phyloP scores from a whole-genome alignment of 305 asterid species.

The Fraxinus platypoda region DNA sequence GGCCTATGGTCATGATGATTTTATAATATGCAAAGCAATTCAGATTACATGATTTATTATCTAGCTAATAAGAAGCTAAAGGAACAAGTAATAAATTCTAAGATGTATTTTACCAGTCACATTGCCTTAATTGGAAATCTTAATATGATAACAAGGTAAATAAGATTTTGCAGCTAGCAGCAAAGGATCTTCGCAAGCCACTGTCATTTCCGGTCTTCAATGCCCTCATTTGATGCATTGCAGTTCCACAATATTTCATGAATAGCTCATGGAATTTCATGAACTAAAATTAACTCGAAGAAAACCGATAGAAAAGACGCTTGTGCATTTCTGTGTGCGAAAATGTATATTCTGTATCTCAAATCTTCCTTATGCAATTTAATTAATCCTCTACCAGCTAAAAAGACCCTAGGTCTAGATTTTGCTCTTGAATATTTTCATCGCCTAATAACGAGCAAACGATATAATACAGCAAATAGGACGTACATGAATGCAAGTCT shows the following conservation, averaged over 20 bases:
- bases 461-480: background rate
- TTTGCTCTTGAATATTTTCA: background rate
- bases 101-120: background rate
- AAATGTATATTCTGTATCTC: background rate
- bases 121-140: background rate
- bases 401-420: background rate
- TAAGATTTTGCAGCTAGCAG: background rate
- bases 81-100: background rate
- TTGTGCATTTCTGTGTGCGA: background rate
- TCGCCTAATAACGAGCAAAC: background rate
- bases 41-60: background rate
- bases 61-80: background rate
- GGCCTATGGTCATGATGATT: background rate
- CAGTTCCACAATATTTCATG: background rate
- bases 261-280: background rate
- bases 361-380: background rate
- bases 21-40: background rate
- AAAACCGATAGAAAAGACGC: background rate
- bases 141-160: background rate
- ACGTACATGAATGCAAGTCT: background rate
- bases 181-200: background rate
- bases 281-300: background rate
- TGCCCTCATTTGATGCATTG: background rate
- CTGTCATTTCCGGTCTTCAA: background rate
- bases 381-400: background rate